Conservation (phyloP, 345 rosid species). For the Citrus trifoliata region DNA sequence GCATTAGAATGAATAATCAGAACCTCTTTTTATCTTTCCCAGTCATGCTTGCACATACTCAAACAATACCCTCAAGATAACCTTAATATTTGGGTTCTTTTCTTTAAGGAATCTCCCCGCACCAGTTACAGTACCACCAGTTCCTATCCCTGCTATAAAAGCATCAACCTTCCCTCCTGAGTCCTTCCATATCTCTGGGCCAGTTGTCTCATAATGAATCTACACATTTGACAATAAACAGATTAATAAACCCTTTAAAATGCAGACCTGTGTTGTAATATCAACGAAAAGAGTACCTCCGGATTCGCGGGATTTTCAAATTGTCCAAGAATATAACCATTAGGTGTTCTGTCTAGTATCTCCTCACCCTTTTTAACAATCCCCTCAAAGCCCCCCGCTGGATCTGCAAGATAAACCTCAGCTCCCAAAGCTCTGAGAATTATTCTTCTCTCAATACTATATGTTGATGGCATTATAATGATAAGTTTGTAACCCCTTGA, state of each 20-base stretch:
- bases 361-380: conserved; percentile 48
- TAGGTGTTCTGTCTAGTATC: conserved; percentile 48
- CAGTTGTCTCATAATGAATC: conserved; percentile 73
- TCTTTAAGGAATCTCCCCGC: conserved; percentile 47
- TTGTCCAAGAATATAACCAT: conserved; percentile 45
- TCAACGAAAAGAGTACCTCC: conserved; percentile 29
- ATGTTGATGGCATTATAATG: conserved; percentile 49
- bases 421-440: conserved; percentile 74
- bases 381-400: conserved; percentile 41
- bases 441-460: conserved; percentile 63
- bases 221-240: conserved; percentile 16
- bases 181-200: conserved; percentile 74
- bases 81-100: conserved; percentile 41
- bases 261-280: not conserved
- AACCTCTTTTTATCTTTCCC: not conserved
- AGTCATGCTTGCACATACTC: too few species aligned
- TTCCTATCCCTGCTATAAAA: conserved; percentile 54
- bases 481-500: conserved; percentile 61
- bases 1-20: not conserved
- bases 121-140: conserved; percentile 62
- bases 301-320: conserved; percentile 70
- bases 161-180: conserved; percentile 53
- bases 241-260: not conserved
- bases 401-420: conserved; percentile 49
- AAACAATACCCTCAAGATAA: conserved; percentile 1